Percentiles rank a stretch among this genome's conserved stretches.
Evolutionary conservation across 768 basidiomycete species (phyloP).

Genomic region (Grammothele lineata): DNA sequence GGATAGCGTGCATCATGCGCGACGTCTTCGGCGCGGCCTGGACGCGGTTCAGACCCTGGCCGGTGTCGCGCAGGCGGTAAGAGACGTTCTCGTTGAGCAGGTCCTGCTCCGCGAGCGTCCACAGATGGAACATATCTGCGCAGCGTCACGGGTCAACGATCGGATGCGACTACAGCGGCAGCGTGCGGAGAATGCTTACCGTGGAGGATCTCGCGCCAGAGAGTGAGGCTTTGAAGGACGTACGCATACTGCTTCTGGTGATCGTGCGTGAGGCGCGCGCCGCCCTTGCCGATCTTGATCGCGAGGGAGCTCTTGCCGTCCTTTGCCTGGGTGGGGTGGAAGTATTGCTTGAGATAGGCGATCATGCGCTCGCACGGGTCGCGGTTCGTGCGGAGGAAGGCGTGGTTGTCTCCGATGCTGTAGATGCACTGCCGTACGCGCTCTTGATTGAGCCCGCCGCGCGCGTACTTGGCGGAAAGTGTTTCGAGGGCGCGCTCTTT

Average conservation of each 20-base stretch:
- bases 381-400: constrained; percentile 80
- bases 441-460: constrained; percentile 58
- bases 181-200: constrained; percentile 40
- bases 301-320: constrained; percentile 65
- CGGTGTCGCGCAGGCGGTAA: constrained; percentile 84
- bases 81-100: constrained; percentile 68
- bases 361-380: constrained; percentile 90
- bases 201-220: constrained; percentile 84
- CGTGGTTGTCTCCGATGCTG: constrained; percentile 87
- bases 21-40: constrained; percentile 85
- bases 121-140: constrained; percentile 84
- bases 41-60: constrained; percentile 87
- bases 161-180: neutral
- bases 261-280: constrained; percentile 79
- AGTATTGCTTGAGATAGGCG: constrained; percentile 64
- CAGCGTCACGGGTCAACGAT: neutral
- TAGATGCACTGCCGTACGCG: constrained; percentile 74
- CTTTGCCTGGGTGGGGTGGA: constrained; percentile 68
- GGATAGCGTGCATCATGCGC: constrained; percentile 86
- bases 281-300: constrained; percentile 76
- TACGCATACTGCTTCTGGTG: constrained; percentile 84
- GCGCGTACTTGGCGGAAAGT: constrained; percentile 60
- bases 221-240: constrained; percentile 79
- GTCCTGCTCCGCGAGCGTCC: constrained; percentile 79
- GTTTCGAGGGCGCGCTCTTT: constrained; percentile 85